These are phyloP conservation scores for Cladosporium sp. DNA, from an alignment of 2,329 filamentous ascomycete species.

Conservation along the genomic window DNA sequence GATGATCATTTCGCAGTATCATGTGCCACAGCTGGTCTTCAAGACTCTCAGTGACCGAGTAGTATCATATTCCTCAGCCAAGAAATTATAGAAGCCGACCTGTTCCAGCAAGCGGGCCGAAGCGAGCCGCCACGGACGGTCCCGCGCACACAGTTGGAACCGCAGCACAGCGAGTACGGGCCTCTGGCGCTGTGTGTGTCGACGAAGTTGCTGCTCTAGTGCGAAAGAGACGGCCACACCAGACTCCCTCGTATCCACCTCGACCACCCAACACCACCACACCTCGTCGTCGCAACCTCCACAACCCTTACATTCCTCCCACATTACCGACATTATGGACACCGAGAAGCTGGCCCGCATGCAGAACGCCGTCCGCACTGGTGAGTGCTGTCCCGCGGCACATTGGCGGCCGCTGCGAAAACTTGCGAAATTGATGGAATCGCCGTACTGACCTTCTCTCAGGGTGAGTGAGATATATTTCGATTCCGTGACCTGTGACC, in stretches of 20 bases:
- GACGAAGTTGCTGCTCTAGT: conserved; percentile 13
- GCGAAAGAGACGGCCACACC: conserved; percentile 12
- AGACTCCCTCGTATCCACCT: not conserved
- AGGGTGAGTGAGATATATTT: conserved; percentile 28
- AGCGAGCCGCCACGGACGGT: no score
- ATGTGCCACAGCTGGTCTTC: no score
- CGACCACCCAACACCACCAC: not conserved
- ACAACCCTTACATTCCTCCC: not conserved
- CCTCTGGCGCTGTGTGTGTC: not conserved
- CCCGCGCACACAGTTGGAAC: no score
- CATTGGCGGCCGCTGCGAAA: not conserved
- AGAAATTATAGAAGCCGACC: no score
- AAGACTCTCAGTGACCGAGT: no score
- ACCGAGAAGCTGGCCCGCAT: conserved; percentile 62
- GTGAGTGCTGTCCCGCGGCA: conserved; percentile 47
- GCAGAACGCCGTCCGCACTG: conserved; percentile 64
- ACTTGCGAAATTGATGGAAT: conserved; percentile 10
- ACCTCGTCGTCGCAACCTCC: not conserved
- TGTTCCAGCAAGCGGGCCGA: no score
- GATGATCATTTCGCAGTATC: no score
- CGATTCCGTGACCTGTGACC: not conserved
- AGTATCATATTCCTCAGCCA: no score
- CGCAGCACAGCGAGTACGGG: not conserved
- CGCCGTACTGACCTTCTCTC: conserved; percentile 22
- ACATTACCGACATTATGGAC: conserved; percentile 48